Evolutionary conservation across 2,329 filamentous ascomycete species (phyloP), one percentile per base, ranked within the genome.

Genomic region (Trichoderma aggressivum): DNA sequence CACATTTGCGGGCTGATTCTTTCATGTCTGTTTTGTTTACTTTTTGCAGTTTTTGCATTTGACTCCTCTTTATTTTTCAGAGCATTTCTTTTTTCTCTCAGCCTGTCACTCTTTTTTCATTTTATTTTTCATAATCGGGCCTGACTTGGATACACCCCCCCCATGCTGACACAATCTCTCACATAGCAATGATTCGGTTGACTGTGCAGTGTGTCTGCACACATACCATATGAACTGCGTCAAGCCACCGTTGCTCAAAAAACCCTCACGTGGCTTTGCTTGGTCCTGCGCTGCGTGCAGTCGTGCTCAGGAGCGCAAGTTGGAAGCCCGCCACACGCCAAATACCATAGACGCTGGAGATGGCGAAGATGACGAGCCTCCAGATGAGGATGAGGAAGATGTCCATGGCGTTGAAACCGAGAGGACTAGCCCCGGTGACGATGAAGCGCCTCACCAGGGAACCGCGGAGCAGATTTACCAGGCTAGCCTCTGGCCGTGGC

Each of bases 181-280:
- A 12, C 32, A 50, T 18, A 97, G 93, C 78, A 92, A 93, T 80
- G 94, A 98, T 83, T 98, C 96, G 50, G 96, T 98, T 28, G 95
- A 98, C 80, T 99, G 96, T 81, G 96, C 95, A 58, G 94, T 98
- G 70, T 99, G 96, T 81, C 89, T 91, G 79, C 91, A 94, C 80
- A 98, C 95, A 16, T 99, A 98, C 82, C 96, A 99, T 84, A 98
- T 99, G 95, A 93, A 94, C 78, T 99, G 96, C 81, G 96, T 99
- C 70, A 91, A 92, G 73, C 96, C 96, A 53, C 94, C 94, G 47
- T 82, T 99, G 73, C 87, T 94, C 67, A 99, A 98, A 82, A 99
- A 99, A 82, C 96, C 96, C 24, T 97, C 95, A 60, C 91, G 96
- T 81, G 96, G 96, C 50, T 99, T 99, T 82, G 96, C 94, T 5